Base-by-base conservation (phyloP, 495 filamentous ascomycete genomes). In the Aspergillus indologenus region DNA sequence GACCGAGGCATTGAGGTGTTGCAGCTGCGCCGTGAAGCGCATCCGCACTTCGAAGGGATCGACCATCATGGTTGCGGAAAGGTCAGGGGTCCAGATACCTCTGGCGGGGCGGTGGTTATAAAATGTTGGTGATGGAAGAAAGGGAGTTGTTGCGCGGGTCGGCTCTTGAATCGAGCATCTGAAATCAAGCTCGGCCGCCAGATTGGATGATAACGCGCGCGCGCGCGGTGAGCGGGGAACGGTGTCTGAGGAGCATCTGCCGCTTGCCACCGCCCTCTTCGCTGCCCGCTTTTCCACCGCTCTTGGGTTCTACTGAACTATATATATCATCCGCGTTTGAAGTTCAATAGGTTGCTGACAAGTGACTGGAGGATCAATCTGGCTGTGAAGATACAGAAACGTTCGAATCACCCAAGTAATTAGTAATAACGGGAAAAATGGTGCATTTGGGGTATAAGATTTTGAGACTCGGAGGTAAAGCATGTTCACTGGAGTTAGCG, bases 1-100 rank as follows among this genome's bases (percentile, higher is more conserved):
- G 43, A 91, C 85, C 7, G 90, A 91, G 12, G 95, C 95, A 64
- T 90, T 96, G 23, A 99, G 84, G 65, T 91, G 87, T 52, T 91
- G 87, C 5, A 99, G 84, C 63, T 90, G 89, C 49, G 79, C 81
- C 14, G 91, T 96, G 75, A 99, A 99, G 68, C 92, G 90, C 84
- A 99, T 91, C 65, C 94, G 92, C 57, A 96, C 92, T 78, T 98
- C 93, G 76, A 99, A 99, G 0, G 94, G 94, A 76, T 99, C 94
- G 49, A 86, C 87, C 89, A 95, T 94, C 45, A 72, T 78, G 26
- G 43, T 58, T 71, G 56, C 48, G 11, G 49, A 43, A 44, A 3
- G 40, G 31, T 29, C 11, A 50, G 18, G 14, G 19, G 26, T 50
- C 40, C 19, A 48, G 56, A 47, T 4, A 29, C 22, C 17, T 29